Evolutionary conservation across 2,329 filamentous ascomycete genomes (phyloP).

Genomic region (Rhynchosporium agropyri): DNA sequence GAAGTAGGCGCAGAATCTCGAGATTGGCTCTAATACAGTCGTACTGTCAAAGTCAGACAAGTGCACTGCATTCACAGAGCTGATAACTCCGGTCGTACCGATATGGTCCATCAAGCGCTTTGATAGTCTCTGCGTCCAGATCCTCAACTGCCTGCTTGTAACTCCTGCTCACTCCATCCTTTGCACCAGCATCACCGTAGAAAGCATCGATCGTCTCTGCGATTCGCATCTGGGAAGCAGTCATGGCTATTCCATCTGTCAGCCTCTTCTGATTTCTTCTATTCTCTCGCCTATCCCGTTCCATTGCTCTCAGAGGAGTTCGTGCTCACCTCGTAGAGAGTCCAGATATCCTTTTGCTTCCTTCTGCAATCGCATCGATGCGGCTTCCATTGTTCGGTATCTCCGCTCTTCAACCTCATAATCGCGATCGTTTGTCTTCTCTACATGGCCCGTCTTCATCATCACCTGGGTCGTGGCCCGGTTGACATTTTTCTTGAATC

Average conservation of each 20-base stretch:
- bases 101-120: slow-evolving; percentile 95
- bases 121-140: slow-evolving; percentile 96
- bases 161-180: slow-evolving; percentile 91
- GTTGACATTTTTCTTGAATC: slow-evolving; percentile 96
- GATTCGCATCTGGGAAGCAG: slow-evolving; percentile 98
- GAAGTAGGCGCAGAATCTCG: slow-evolving; percentile 96
- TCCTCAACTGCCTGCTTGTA: slow-evolving; percentile 99
- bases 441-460: slow-evolving; percentile 99
- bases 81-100: slow-evolving; percentile 52
- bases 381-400: slow-evolving; percentile 96
- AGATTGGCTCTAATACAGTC: slow-evolving; percentile 94
- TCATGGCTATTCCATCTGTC: slow-evolving; percentile 72
- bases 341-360: slow-evolving; percentile 98
- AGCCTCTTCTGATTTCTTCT: slow-evolving; percentile 11
- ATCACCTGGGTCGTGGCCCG: slow-evolving; percentile 99
- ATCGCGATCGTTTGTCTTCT: slow-evolving; percentile 97
- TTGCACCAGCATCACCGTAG: slow-evolving; percentile 93
- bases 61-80: too few relatives aligned
- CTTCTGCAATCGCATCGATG: slow-evolving; percentile 88
- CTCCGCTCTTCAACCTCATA: slow-evolving; percentile 98
- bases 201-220: slow-evolving; percentile 99
- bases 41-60: slow-evolving; percentile 54
- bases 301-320: background rate
- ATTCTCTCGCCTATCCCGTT: background rate
- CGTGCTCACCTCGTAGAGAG: slow-evolving; percentile 74